These are phyloP conservation scores for Vaucheria bursata DNA, from an alignment of 352 stramenopile genomes.

Conservation along the genomic window DNA sequence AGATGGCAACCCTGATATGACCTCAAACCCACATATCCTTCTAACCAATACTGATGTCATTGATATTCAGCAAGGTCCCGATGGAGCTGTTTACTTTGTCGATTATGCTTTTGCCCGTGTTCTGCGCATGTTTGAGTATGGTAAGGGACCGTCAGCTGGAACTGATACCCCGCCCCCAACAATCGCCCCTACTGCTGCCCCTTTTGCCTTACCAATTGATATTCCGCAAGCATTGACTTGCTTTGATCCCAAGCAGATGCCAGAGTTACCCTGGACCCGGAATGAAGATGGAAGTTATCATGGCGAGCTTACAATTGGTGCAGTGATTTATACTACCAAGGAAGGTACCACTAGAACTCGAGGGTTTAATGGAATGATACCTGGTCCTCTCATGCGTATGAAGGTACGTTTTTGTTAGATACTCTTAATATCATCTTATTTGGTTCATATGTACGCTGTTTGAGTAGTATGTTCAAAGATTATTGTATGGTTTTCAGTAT, in stretches of 20 bases:
- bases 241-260: neutral
- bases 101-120: neutral
- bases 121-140: neutral
- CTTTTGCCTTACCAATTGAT: slow-evolving; percentile 1
- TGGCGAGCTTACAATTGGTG: neutral
- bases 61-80: neutral
- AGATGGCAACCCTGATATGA: neutral
- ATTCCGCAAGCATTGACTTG: neutral
- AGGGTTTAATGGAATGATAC: slow-evolving; percentile 13
- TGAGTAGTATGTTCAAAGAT: too few species aligned
- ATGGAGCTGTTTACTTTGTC: neutral
- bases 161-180: neutral
- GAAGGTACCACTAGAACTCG: neutral
- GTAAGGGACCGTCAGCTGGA: neutral
- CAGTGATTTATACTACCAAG: neutral
- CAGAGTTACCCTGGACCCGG: neutral
- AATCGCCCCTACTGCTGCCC: neutral
- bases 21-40: neutral
- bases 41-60: neutral
- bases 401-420: too few species aligned
- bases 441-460: too few species aligned
- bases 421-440: too few species aligned
- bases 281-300: neutral
- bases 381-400: slow-evolving; percentile 40
- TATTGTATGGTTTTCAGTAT: too few species aligned